Evolutionary conservation across 2,329 filamentous ascomycete species (phyloP).

Genomic region (Aureobasidium subglaciale): DNA sequence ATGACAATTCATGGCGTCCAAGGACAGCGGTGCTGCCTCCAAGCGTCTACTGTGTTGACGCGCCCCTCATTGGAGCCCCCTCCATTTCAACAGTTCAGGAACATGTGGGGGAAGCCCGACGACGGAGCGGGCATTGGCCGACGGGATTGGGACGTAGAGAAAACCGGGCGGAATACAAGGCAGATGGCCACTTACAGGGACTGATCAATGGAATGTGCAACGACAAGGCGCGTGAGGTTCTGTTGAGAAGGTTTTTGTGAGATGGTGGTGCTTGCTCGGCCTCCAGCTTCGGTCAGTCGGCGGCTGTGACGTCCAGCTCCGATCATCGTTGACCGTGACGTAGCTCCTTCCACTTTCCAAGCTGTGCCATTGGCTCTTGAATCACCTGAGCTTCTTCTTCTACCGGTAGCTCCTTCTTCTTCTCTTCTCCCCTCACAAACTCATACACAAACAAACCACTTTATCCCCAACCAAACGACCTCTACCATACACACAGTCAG

Average conservation of each 20-base stretch:
- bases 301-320: neutral
- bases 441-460: slow-evolving; percentile 3
- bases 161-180: neutral
- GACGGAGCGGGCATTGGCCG: neutral
- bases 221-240: neutral
- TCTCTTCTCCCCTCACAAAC: neutral
- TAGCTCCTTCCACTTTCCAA: slow-evolving; percentile 3
- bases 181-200: slow-evolving; percentile 1
- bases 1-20: neutral
- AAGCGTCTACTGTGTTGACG: neutral
- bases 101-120: slow-evolving; percentile 6
- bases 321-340: neutral
- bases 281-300: neutral
- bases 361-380: neutral
- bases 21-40: neutral
- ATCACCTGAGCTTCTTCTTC: slow-evolving; percentile 7
- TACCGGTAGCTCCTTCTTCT: neutral
- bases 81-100: neutral
- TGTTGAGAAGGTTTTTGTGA: slow-evolving; percentile 12
- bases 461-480: neutral
- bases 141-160: neutral
- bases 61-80: neutral
- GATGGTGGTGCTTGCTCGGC: slow-evolving; percentile 1
- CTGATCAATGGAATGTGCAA: neutral
- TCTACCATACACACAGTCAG: neutral